Percentiles rank a stretch among this genome's conserved stretches.
Conservation (phyloP, 805 yeast genomes). For the Yarrowia osloensis region DNA sequence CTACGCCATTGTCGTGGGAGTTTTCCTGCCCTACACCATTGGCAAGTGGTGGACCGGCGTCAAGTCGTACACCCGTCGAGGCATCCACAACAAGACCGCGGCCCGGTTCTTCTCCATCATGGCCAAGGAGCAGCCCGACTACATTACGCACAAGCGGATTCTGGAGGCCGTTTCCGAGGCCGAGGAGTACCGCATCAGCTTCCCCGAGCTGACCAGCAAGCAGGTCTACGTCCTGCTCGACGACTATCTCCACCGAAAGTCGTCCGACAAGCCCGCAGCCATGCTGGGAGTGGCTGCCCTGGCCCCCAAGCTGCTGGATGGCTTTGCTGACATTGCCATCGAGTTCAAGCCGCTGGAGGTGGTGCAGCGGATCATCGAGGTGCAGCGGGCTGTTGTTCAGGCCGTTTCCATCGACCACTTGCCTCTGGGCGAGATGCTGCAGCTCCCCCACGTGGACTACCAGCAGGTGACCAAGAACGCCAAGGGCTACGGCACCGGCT, state of each 20-base stretch:
- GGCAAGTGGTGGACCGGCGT: conserved; percentile 89
- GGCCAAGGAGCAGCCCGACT: conserved; percentile 58
- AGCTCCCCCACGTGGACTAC: conserved; percentile 72
- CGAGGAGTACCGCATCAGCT: conserved; percentile 57
- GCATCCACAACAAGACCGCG: conserved; percentile 84
- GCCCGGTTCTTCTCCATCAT: conserved; percentile 67
- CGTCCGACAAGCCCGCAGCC: conserved; percentile 52
- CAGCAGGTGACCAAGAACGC: conserved; percentile 41
- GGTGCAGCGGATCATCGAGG: conserved; percentile 59
- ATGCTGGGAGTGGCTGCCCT: conserved; percentile 48
- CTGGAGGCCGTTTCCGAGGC: conserved; percentile 62
- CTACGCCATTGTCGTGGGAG: conserved; percentile 73
- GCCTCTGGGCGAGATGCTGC: conserved; percentile 66
- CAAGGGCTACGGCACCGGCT: conserved; percentile 23
- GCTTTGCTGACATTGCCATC: conserved; percentile 78
- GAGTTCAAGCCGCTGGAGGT: conserved; percentile 74
- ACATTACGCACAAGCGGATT: conserved; percentile 59
- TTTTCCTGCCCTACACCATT: conserved; percentile 76
- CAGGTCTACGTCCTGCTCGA: conserved; percentile 55
- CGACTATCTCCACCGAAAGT: conserved; percentile 60
- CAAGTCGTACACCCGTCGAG: conserved; percentile 75
- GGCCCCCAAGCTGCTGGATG: conserved; percentile 65
- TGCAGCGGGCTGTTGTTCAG: conserved; percentile 71
- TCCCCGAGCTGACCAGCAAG: conserved; percentile 48
- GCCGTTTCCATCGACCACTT: conserved; percentile 60